Conservation (phyloP, 768 basidiomycete genomes). For the Butyriboletus loyo region DNA sequence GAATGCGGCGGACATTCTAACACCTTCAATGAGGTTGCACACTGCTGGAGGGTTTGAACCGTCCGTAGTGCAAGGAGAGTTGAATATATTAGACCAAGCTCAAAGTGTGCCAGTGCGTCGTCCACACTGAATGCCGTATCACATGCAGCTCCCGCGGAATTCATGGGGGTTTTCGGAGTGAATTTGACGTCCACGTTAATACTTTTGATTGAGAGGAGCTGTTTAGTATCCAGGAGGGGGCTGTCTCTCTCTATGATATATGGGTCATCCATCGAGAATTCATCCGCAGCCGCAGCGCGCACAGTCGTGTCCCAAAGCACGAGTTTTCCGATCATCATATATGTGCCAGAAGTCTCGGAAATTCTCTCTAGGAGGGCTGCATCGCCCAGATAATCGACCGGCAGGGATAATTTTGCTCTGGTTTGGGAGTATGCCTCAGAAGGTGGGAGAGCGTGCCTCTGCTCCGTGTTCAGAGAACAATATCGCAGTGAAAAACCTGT, state of each 20-base stretch:
- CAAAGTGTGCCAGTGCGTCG: slow-evolving; percentile 49
- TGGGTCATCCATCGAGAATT: slow-evolving; percentile 66
- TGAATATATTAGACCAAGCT: slow-evolving; percentile 69
- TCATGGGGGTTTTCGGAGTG: slow-evolving; percentile 3
- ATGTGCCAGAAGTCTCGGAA: slow-evolving; percentile 31
- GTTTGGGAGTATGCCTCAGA: slow-evolving; percentile 37
- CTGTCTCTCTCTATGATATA: slow-evolving; percentile 54
- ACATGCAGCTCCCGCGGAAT: slow-evolving; percentile 27
- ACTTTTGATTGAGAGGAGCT: slow-evolving; percentile 43
- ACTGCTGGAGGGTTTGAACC: slow-evolving; percentile 38
- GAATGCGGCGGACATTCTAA: slow-evolving; percentile 18
- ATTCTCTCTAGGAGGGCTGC: slow-evolving; percentile 41
- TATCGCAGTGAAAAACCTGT: slow-evolving; percentile 55
- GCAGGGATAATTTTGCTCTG: slow-evolving; percentile 54
- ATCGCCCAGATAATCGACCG: slow-evolving; percentile 48
- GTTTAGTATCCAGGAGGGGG: slow-evolving; percentile 36
- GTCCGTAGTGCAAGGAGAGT: slow-evolving; percentile 59
- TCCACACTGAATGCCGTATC: slow-evolving; percentile 51
- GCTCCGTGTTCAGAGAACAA: slow-evolving; percentile 40
- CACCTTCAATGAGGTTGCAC: slow-evolving; percentile 14
- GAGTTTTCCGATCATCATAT: slow-evolving; percentile 43
- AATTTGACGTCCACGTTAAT: slow-evolving; percentile 29
- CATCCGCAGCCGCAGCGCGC: slow-evolving; percentile 64
- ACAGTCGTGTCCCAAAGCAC: slow-evolving; percentile 47
- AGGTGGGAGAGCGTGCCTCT: slow-evolving; percentile 13